Evolutionary conservation across 2,329 filamentous ascomycete genomes (phyloP).

Genomic region (Podosphaera fusca): DNA sequence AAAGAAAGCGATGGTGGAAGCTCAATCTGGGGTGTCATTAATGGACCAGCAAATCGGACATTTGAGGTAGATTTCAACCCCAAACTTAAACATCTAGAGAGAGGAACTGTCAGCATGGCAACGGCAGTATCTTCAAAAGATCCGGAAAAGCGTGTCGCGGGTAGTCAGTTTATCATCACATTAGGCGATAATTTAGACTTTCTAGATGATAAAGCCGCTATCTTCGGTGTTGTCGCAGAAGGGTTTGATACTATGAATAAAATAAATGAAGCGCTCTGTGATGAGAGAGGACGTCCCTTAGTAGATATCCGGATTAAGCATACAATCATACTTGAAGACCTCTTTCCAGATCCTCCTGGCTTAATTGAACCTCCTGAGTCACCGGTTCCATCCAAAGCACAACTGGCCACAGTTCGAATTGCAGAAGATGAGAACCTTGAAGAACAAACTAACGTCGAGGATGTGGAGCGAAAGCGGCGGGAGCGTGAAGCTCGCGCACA

Average conservation of each 20-base stretch:
- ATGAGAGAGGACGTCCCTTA: slow-evolving; percentile 64
- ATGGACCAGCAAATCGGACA: slow-evolving; percentile 45
- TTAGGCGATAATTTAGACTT: slow-evolving; percentile 76
- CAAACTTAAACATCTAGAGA: slow-evolving; percentile 70
- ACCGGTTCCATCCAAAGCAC: slow-evolving; percentile 59
- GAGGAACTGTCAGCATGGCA: slow-evolving; percentile 94
- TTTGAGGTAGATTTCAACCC: slow-evolving; percentile 70
- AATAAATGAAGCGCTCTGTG: slow-evolving; percentile 74
- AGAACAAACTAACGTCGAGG: slow-evolving; percentile 53
- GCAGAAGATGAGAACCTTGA: slow-evolving; percentile 68
- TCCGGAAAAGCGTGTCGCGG: slow-evolving; percentile 60
- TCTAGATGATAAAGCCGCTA: slow-evolving; percentile 76
- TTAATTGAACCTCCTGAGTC: slow-evolving; percentile 57
- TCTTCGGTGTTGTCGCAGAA: slow-evolving; percentile 89
- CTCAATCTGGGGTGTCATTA: slow-evolving; percentile 73
- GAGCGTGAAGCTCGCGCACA: slow-evolving; percentile 85
- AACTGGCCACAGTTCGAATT: slow-evolving; percentile 78
- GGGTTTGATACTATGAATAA: slow-evolving; percentile 87
- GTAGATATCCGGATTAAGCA: slow-evolving; percentile 92
- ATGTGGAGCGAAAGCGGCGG: slow-evolving; percentile 53
- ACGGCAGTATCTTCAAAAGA: slow-evolving; percentile 56
- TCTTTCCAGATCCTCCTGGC: slow-evolving; percentile 60
- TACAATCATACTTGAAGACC: slow-evolving; percentile 77
- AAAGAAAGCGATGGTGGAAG: slow-evolving; percentile 74
- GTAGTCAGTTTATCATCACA: slow-evolving; percentile 84